These are phyloP conservation scores for Curvularia lunata DNA, from an alignment of 2,329 filamentous ascomycete species.

Conservation along the genomic window DNA sequence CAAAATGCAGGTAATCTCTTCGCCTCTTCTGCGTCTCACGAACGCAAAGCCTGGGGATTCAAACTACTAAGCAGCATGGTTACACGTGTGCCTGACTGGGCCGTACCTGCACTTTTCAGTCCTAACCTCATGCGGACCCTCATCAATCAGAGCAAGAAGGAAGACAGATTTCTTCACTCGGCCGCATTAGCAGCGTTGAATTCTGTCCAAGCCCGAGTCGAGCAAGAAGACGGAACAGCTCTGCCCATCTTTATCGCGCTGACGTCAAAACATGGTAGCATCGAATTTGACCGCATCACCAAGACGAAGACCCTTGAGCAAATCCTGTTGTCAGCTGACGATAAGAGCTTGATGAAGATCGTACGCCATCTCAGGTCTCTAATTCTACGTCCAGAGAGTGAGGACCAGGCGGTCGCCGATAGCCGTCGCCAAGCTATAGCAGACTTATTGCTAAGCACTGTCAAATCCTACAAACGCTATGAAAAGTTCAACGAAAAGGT, in stretches of 20 bases:
- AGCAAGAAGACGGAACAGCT: slow-evolving; percentile 63
- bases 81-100: slow-evolving; percentile 55
- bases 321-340: slow-evolving; percentile 67
- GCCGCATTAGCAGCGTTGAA: slow-evolving; percentile 80
- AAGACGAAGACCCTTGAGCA: slow-evolving; percentile 85
- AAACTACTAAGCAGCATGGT: slow-evolving; percentile 82
- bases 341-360: slow-evolving; percentile 57
- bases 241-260: slow-evolving; percentile 68
- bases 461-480: slow-evolving; percentile 51
- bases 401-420: slow-evolving; percentile 55
- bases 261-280: slow-evolving; percentile 71
- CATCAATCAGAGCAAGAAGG: slow-evolving; percentile 46
- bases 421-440: slow-evolving; percentile 58
- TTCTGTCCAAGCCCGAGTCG: slow-evolving; percentile 69
- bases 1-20: slow-evolving; percentile 75
- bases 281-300: slow-evolving; percentile 85
- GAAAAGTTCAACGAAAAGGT: slow-evolving; percentile 26
- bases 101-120: slow-evolving; percentile 72
- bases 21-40: slow-evolving; percentile 78
- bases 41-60: slow-evolving; percentile 92
- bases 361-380: slow-evolving; percentile 59
- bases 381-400: slow-evolving; percentile 54
- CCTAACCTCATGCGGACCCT: slow-evolving; percentile 73
- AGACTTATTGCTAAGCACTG: slow-evolving; percentile 59
- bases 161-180: slow-evolving; percentile 59